Evolutionary conservation across 1,284 basidiomycete genomes (phyloP).

Genomic region (Trichosporon sp.): DNA sequence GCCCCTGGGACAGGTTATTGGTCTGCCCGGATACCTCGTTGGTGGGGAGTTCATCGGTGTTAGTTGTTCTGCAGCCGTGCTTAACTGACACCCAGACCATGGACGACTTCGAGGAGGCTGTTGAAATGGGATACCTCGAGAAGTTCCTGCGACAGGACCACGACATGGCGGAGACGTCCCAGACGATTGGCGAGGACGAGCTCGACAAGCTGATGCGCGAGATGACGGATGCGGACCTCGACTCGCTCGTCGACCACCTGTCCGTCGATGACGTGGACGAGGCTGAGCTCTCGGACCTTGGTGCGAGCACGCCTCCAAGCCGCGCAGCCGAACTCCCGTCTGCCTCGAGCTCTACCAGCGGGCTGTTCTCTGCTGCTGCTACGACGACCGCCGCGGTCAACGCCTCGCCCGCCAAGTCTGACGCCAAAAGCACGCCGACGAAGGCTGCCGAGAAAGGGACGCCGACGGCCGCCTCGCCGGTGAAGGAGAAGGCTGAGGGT

Average conservation of each 20-base stretch:
- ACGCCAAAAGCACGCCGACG: conserved; percentile 4
- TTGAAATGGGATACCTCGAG: conserved; percentile 47
- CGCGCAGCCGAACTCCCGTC: not conserved
- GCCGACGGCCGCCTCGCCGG: not conserved
- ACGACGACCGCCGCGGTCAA: not conserved
- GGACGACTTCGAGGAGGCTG: conserved; percentile 55
- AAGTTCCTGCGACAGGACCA: conserved; percentile 51
- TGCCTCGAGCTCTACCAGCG: not conserved
- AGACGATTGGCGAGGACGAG: conserved; percentile 49
- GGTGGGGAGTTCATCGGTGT: conserved; percentile 55
- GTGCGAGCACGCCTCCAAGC: not conserved
- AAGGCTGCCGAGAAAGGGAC: not conserved
- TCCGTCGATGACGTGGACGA: conserved; percentile 29
- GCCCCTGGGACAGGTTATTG: conserved; percentile 47
- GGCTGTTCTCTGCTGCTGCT: not conserved
- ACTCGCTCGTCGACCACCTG: conserved; percentile 48
- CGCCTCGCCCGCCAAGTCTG: not conserved
- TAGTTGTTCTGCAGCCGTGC: conserved; percentile 30
- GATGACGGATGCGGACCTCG: conserved; percentile 50
- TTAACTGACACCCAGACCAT: conserved; percentile 42
- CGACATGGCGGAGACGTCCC: conserved; percentile 37
- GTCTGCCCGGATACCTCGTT: conserved; percentile 53
- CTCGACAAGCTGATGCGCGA: conserved; percentile 52
- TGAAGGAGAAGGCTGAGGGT: conserved; percentile 5
- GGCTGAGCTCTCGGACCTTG: not conserved